Conservation (phyloP, 768 basidiomycete species). For the Lentinus tigrinus region DNA sequence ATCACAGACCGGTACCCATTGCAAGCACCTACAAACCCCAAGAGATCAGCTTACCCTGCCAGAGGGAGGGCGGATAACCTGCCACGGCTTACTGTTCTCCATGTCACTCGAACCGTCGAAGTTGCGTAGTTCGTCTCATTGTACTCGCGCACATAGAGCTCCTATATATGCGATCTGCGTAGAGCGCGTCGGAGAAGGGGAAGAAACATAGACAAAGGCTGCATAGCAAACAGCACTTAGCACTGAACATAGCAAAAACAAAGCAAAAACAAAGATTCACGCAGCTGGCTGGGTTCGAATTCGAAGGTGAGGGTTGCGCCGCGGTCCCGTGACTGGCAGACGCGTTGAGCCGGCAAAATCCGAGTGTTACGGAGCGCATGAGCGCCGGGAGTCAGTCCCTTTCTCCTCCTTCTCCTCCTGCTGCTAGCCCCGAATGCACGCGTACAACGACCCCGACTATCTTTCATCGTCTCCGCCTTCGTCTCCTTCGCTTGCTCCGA, state of each 20-base stretch:
- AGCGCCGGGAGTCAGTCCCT: neutral
- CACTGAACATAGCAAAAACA: neutral
- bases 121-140: constrained; percentile 74
- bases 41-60: constrained; percentile 78
- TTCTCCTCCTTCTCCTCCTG: neutral
- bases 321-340: constrained; percentile 5
- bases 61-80: constrained; percentile 81
- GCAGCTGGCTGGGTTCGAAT: constrained; percentile 29
- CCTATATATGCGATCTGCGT: constrained; percentile 46
- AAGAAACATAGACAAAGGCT: too few relatives aligned
- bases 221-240: neutral
- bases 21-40: neutral
- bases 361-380: neutral
- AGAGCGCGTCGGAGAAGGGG: too few relatives aligned
- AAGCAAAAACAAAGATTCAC: too few relatives aligned
- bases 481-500: constrained; percentile 37
- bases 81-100: constrained; percentile 82
- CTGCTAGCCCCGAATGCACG: neutral
- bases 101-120: constrained; percentile 79
- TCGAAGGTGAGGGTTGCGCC: neutral
- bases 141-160: constrained; percentile 80
- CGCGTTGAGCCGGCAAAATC: neutral
- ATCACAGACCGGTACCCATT: too few relatives aligned
- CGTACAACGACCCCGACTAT: neutral
- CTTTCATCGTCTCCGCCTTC: constrained; percentile 9